Base-by-base conservation (phyloP, 2,329 filamentous ascomycete genomes). In the Phaeosphaeria sp. region DNA sequence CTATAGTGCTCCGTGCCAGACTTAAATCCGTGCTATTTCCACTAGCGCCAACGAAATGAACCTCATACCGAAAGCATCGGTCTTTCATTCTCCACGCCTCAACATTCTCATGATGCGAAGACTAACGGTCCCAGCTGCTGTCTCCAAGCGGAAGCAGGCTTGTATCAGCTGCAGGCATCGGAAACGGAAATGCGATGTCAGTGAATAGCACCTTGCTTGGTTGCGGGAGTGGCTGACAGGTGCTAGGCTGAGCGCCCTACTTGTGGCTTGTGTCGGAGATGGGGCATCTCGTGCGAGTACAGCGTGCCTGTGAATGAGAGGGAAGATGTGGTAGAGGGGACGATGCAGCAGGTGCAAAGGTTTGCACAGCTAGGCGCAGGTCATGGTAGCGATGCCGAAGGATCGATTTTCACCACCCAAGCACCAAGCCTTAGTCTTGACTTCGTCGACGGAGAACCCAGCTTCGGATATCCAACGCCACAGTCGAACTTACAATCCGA, bases 161-260 rank as follows among this genome's bases (percentile, higher is more conserved):
- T 76, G 73, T 39, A 66, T 47, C 21, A 70, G 64, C 48, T 76
- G 73, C 42, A 58, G 73, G n/a, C 67, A 71, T 22, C 71, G 72
- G n/a, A 76, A 76, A 57, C 74, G 68, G 49, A 61, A 68, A 56
- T 75, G 73, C 57, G 68, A 73, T 57, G 73, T 74, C 62, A 2
- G 59, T 52, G 8, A 27, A 57, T 39, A 54, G 20, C 17, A 42
- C 18, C 18, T 59, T 55, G 57, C 52, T 20, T 53, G 45, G 18
- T 49, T 53, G 24, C 53, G 60, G 8, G 51, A 53, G 20, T 66
- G 20, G 63, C 56, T 57, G 21, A 45, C 59, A 49, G 52, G 40
- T 2, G 40, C 27, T 42, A 74, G 71, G 68, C 65, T 27, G 66
- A 61, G 22, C 61, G 59, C 20, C 70, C 72, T 7, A 50, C 56